Conservation (phyloP, 2,329 filamentous ascomycete genomes). For the Leptographium galeiforme region DNA sequence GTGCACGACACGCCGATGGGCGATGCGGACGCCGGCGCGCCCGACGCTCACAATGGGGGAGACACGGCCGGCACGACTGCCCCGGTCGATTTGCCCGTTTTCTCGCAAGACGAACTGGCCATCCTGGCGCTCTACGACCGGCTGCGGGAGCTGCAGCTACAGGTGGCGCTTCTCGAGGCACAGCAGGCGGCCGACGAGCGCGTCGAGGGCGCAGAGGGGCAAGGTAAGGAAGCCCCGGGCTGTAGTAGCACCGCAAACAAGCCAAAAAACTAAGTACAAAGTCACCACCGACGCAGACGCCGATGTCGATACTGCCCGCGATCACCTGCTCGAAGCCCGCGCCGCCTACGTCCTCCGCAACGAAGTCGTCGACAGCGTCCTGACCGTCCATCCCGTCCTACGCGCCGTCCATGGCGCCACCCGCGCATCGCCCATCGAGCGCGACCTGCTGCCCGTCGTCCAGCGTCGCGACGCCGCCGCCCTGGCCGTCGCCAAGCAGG, state of each 20-base stretch:
- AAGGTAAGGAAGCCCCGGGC: not conserved
- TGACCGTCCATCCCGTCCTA: constrained; percentile 62
- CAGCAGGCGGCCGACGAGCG: constrained; percentile 17
- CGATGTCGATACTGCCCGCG: constrained; percentile 38
- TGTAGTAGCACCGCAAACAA: not conserved
- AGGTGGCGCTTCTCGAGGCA: constrained; percentile 52
- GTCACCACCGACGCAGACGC: not conserved
- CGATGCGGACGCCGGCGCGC: not conserved
- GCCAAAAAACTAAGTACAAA: not conserved
- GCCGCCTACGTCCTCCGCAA: constrained; percentile 57
- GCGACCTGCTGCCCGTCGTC: constrained; percentile 53
- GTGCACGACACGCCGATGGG: constrained; percentile 8
- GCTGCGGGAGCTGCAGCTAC: constrained; percentile 56
- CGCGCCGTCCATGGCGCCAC: constrained; percentile 62
- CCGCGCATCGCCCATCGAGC: constrained; percentile 51
- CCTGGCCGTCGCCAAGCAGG: constrained; percentile 46
- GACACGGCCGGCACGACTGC: no score
- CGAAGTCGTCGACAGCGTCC: constrained; percentile 52
- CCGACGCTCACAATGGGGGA: not conserved
- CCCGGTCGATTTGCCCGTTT: constrained; percentile 24
- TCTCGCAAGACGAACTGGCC: constrained; percentile 53
- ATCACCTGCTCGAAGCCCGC: constrained; percentile 55
- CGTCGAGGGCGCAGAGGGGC: not conserved
- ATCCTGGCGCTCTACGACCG: constrained; percentile 59
- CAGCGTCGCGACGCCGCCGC: constrained; percentile 55